Conservation (phyloP, 163 green algal genomes). For the Chlorella variabilis region DNA sequence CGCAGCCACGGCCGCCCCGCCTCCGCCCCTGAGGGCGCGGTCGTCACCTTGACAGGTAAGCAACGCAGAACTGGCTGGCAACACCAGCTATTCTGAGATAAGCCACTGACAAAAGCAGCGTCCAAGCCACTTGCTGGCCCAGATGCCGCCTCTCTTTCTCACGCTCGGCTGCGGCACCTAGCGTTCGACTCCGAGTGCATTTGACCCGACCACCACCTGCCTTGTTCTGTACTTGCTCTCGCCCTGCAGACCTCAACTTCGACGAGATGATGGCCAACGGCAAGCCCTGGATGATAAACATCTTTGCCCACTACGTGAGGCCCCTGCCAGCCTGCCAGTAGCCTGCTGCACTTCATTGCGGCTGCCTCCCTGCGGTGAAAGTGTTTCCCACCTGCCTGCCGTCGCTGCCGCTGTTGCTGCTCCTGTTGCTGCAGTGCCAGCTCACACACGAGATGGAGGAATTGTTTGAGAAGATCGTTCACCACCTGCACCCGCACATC, state of each 20-base stretch:
- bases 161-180: too few relatives aligned
- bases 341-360: too few relatives aligned
- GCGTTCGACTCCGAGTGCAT: too few relatives aligned
- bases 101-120: too few relatives aligned
- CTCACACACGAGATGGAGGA: constrained; percentile 34
- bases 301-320: constrained; percentile 30
- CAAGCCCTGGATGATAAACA: constrained; percentile 41
- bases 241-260: constrained; percentile 43
- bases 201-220: too few relatives aligned
- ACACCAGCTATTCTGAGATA: too few relatives aligned
- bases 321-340: background rate
- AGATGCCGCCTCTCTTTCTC: too few relatives aligned
- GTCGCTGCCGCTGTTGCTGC: background rate
- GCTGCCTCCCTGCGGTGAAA: background rate
- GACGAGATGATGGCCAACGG: constrained; percentile 19
- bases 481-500: constrained; percentile 10
- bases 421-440: constrained; percentile 27
- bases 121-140: too few relatives aligned
- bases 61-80: too few relatives aligned
- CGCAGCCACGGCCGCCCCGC: background rate
- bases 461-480: constrained; percentile 11
- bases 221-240: too few relatives aligned
- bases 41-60: constrained; percentile 26
- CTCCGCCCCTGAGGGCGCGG: background rate
- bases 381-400: too few relatives aligned